Conservation (phyloP, 1,139 yeast species). For the Blastobotrys proliferans region DNA sequence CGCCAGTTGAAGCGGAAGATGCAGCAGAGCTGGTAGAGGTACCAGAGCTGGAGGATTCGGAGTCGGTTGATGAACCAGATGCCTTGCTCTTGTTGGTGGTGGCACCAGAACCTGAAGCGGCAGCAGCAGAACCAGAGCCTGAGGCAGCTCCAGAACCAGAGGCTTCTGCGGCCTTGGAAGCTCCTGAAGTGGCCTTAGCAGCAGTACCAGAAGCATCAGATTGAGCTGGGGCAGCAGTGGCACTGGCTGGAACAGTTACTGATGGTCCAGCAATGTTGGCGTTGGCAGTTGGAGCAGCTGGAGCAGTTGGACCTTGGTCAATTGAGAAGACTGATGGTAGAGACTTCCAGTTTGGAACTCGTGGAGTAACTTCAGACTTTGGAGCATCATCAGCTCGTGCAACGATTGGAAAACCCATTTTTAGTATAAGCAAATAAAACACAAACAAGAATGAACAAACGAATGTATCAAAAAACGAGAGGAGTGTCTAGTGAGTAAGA, state of each 20-base stretch:
- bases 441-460: too few species aligned
- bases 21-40: background rate
- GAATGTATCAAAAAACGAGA: too few species aligned
- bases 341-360: constrained; percentile 14
- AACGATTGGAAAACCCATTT: background rate
- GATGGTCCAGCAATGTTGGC: constrained; percentile 6
- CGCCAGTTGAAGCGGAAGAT: constrained; percentile 6
- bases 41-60: constrained; percentile 1
- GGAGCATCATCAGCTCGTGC: constrained; percentile 3
- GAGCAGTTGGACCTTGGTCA: constrained; percentile 11
- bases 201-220: background rate
- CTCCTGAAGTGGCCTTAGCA: constrained; percentile 3
- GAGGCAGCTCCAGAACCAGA: constrained; percentile 1
- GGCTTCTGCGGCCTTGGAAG: background rate
- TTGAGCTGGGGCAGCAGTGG: background rate
- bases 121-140: constrained; percentile 1
- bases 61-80: constrained; percentile 1
- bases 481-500: too few species aligned
- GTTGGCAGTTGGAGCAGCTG: constrained; percentile 4
- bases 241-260: constrained; percentile 1
- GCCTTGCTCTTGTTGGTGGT: background rate
- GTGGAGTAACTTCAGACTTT: constrained; percentile 7
- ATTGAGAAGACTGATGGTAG: constrained; percentile 11
- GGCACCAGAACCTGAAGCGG: constrained; percentile 5
- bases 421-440: too few species aligned